Percentiles rank a stretch among this genome's conserved stretches.
phyloP scores from a whole-genome alignment of 192 early-diverging fungal species.

The Funneliformis mosseae region DNA sequence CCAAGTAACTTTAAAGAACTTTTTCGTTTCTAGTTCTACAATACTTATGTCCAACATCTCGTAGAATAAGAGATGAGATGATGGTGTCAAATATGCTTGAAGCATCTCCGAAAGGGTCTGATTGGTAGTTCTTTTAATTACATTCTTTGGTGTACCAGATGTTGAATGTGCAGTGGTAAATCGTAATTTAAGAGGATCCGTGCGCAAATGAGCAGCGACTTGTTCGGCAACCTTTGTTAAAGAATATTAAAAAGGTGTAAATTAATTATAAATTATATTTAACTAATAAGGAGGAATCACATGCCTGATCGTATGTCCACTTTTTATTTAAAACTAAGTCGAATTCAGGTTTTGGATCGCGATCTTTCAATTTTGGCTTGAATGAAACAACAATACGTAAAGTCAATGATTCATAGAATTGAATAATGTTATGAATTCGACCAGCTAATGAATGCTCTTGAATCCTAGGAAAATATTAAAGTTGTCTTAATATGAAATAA shows the following conservation, averaged over 20 bases:
- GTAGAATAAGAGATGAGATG: conserved; percentile 66
- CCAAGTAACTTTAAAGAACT: conserved; percentile 66
- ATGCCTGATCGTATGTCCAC: conserved; percentile 61
- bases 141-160: conserved; percentile 35
- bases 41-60: conserved; percentile 84
- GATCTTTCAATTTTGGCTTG: conserved; percentile 53
- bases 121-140: conserved; percentile 38
- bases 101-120: conserved; percentile 47
- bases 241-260: conserved; percentile 18
- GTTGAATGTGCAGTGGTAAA: conserved; percentile 54
- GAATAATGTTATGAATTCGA: conserved; percentile 51
- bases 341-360: conserved; percentile 45
- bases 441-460: conserved; percentile 46
- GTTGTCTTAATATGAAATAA: not conserved
- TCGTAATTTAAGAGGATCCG: conserved; percentile 74
- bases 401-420: conserved; percentile 78
- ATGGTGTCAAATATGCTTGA: conserved; percentile 30
- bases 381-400: conserved; percentile 76
- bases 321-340: conserved; percentile 64
- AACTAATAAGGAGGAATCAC: not conserved
- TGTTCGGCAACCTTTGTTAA: conserved; percentile 59
- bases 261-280: not conserved
- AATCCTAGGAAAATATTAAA: conserved; percentile 13
- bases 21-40: conserved; percentile 81
- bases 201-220: conserved; percentile 61